phyloP scores from a whole-genome alignment of 2,329 filamentous ascomycete genomes.

The Talaromyces pinophilus region DNA sequence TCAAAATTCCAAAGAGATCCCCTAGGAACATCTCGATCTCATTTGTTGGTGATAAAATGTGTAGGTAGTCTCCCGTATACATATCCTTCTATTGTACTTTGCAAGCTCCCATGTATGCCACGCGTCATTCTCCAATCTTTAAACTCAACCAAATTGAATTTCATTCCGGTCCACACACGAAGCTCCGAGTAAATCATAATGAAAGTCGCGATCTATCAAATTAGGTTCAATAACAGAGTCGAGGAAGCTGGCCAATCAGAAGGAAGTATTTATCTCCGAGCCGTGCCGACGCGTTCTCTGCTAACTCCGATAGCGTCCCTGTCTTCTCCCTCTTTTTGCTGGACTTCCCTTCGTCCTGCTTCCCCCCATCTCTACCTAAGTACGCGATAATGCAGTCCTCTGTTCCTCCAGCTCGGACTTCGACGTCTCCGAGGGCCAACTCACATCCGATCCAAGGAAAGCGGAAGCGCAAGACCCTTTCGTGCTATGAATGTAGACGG shows the following conservation, averaged over 20 bases:
- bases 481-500: constrained; percentile 22
- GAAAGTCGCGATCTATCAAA: not conserved
- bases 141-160: no score
- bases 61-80: not conserved
- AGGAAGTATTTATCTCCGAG: not conserved
- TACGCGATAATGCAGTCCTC: not conserved
- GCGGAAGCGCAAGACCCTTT: constrained; percentile 21
- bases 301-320: not conserved
- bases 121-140: not conserved
- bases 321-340: not conserved
- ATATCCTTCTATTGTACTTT: no score
- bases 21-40: not conserved
- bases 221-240: not conserved
- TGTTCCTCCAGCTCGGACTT: constrained; percentile 2
- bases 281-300: not conserved
- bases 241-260: not conserved
- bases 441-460: not conserved
- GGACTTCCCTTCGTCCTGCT: not conserved
- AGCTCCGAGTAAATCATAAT: not conserved
- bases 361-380: not conserved
- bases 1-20: no score
- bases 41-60: not conserved
- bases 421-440: constrained; percentile 9
- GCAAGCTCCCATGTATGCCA: not conserved
- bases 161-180: not conserved